Percentiles rank a stretch among this genome's conserved stretches.
phyloP scores from a whole-genome alignment of 2,329 filamentous ascomycete genomes.

The Sordariomycetes sp. region DNA sequence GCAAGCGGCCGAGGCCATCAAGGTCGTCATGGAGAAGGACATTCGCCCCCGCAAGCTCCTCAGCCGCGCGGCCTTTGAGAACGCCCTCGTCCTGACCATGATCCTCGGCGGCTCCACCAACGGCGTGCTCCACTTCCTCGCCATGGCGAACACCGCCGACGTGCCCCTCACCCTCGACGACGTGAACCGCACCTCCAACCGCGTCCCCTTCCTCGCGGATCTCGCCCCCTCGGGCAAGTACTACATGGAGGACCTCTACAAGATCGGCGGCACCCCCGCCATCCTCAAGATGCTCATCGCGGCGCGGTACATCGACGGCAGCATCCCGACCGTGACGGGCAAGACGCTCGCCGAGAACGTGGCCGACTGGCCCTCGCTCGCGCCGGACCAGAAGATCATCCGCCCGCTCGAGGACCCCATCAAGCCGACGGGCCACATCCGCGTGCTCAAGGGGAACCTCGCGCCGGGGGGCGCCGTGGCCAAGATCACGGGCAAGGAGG shows the following conservation, averaged over 20 bases:
- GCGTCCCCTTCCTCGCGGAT: conserved; percentile 77
- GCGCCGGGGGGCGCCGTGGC: conserved; percentile 82
- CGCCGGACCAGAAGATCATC: conserved; percentile 73
- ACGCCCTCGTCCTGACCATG: conserved; percentile 83
- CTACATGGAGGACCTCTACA: conserved; percentile 79
- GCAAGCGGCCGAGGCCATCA: conserved; percentile 67
- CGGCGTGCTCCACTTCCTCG: conserved; percentile 76
- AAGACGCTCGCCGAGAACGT: conserved; percentile 76
- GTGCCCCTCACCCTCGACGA: conserved; percentile 70
- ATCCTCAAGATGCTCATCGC: conserved; percentile 79
- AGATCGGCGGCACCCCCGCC: conserved; percentile 72
- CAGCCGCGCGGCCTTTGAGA: conserved; percentile 71
- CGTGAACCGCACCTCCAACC: conserved; percentile 67
- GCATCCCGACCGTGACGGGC: conserved; percentile 70
- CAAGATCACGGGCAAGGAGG: conserved; percentile 95
- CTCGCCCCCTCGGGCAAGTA: conserved; percentile 74
- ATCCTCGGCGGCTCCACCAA: conserved; percentile 85
- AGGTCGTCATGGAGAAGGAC: conserved; percentile 66
- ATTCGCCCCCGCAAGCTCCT: conserved; percentile 71
- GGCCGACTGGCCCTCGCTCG: conserved; percentile 59
- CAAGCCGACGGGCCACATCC: conserved; percentile 76
- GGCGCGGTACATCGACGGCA: conserved; percentile 60
- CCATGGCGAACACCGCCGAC: conserved; percentile 77
- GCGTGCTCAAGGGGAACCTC: conserved; percentile 77
- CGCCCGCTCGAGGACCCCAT: conserved; percentile 58